phyloP scores from a whole-genome alignment of 106 monocot species.

The Apostasia ramifera region DNA sequence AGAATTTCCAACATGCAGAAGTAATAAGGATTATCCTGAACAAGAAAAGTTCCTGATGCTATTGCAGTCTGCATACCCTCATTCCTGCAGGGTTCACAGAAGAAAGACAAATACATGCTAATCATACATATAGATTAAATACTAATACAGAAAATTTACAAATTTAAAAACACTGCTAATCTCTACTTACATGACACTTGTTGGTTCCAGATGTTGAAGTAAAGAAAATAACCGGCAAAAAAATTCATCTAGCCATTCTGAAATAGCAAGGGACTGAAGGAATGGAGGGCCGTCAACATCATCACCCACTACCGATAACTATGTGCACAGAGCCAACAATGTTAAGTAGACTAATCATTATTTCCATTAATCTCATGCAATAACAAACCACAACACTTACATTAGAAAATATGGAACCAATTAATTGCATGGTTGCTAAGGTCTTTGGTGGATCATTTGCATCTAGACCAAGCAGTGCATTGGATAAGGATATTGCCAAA shows the following conservation, averaged over 20 bases:
- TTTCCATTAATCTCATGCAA: not conserved
- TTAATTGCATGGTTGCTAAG: slow-evolving; percentile 92
- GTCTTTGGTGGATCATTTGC: slow-evolving; percentile 99
- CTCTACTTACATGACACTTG: slow-evolving; percentile 52
- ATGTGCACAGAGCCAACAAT: slow-evolving; percentile 11
- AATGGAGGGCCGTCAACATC: slow-evolving; percentile 35
- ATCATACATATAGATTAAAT: not conserved
- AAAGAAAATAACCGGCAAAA: slow-evolving; percentile 88
- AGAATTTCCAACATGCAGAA: slow-evolving; percentile 88
- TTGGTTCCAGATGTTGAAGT: slow-evolving; percentile 90
- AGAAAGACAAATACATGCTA: not conserved
- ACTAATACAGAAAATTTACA: not conserved
- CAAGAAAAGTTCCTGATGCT: slow-evolving; percentile 85
- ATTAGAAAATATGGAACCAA: slow-evolving; percentile 94
- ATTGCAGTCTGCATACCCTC: slow-evolving; percentile 61
- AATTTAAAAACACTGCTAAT: not conserved
- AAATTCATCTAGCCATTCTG: slow-evolving; percentile 97
- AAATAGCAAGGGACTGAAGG: slow-evolving; percentile 52
- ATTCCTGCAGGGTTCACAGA: slow-evolving; percentile 38
- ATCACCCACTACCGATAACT: slow-evolving; percentile 58
- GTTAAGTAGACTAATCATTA: not conserved
- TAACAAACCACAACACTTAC: slow-evolving; percentile 31
- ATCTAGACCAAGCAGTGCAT: slow-evolving; percentile 97
- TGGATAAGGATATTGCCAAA: slow-evolving; percentile 64
- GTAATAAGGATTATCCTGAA: slow-evolving; percentile 75